Percentiles rank a stretch among this genome's conserved stretches.
These are phyloP conservation scores for Colletotrichum horii DNA, from an alignment of 2,329 filamentous ascomycete species.

Conservation along the genomic window DNA sequence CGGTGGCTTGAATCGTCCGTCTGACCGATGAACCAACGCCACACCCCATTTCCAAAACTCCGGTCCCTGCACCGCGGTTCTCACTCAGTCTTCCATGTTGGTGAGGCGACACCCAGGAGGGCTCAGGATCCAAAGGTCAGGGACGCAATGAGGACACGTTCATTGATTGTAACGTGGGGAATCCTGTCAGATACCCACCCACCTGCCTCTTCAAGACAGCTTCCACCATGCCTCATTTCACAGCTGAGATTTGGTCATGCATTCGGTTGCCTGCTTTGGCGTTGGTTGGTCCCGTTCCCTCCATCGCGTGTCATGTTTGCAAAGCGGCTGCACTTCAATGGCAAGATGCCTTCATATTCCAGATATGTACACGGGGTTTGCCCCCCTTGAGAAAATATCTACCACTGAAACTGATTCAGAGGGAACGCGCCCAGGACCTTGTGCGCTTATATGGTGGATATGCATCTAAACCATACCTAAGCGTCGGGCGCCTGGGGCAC, in stretches of 20 bases:
- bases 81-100: background rate
- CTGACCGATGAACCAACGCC: background rate
- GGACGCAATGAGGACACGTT: constrained; percentile 17
- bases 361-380: background rate
- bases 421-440: background rate
- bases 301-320: background rate
- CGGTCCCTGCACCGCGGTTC: background rate
- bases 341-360: background rate
- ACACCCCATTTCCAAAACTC: background rate
- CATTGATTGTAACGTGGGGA: constrained; percentile 5
- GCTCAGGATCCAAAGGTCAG: background rate
- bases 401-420: background rate
- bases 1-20: background rate
- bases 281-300: background rate
- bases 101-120: background rate
- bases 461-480: background rate
- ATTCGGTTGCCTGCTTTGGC: background rate
- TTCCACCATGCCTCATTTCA: background rate
- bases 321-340: background rate
- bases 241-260: constrained; percentile 6
- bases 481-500: too few relatives aligned
- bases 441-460: background rate
- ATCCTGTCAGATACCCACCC: constrained; percentile 5
- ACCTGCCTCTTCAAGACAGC: constrained; percentile 18
- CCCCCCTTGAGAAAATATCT: background rate